Evolutionary conservation across 2,329 filamentous ascomycete species (phyloP).

Genomic region (Dothistroma pini): DNA sequence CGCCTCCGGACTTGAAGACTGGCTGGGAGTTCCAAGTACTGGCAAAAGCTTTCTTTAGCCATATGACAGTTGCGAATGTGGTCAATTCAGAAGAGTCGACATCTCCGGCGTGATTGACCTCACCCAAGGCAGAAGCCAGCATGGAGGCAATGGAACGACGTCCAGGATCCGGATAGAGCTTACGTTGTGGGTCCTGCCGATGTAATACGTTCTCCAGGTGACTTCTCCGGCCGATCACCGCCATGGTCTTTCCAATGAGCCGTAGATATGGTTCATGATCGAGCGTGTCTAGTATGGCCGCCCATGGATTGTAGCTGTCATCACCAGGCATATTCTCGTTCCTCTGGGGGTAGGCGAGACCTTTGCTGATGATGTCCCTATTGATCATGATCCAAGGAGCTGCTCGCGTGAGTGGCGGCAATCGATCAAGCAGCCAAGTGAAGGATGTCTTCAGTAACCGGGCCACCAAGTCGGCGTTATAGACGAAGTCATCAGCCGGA

Average conservation of each 20-base stretch:
- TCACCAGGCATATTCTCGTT: constrained; percentile 15
- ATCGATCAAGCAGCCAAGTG: constrained; percentile 8
- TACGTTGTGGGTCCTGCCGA: not conserved
- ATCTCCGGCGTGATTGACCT: not conserved
- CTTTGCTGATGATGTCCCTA: constrained; percentile 20
- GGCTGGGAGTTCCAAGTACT: constrained; percentile 14
- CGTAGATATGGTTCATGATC: constrained; percentile 15
- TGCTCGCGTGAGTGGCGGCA: constrained; percentile 7
- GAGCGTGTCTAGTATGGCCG: constrained; percentile 16
- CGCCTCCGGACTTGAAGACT: constrained; percentile 3
- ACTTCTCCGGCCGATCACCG: constrained; percentile 2
- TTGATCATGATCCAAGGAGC: constrained; percentile 18
- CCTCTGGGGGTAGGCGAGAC: constrained; percentile 14
- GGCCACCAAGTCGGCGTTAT: constrained; percentile 11
- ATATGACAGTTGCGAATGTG: constrained; percentile 12
- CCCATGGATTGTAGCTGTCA: constrained; percentile 17
- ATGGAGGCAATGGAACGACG: not conserved
- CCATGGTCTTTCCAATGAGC: constrained; percentile 10
- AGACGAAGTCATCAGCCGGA: not conserved
- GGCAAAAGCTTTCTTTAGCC: constrained; percentile 21
- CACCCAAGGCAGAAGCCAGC: not conserved
- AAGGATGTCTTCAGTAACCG: constrained; percentile 8
- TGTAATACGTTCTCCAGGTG: constrained; percentile 1
- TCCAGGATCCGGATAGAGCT: not conserved
- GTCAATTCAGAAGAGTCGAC: not conserved